Evolutionary conservation across 495 filamentous ascomycete genomes (phyloP).

Genomic region (Lophium mytilinum): DNA sequence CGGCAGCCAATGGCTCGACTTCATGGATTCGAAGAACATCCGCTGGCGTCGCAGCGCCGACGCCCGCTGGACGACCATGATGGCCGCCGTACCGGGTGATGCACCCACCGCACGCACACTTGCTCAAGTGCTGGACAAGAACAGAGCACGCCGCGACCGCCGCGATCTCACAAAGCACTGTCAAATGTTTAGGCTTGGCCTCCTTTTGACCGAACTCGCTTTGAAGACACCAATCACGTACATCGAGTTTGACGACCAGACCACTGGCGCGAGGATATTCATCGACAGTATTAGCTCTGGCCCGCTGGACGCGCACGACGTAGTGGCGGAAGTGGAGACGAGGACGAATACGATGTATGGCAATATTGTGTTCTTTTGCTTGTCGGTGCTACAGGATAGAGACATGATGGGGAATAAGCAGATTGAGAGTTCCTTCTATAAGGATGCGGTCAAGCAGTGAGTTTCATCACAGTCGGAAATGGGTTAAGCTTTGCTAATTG

Average conservation of each 20-base stretch:
- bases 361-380: constrained; percentile 11
- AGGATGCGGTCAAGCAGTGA: not conserved
- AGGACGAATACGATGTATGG: constrained; percentile 11
- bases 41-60: constrained; percentile 7
- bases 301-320: constrained; percentile 2
- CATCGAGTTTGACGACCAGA: not conserved
- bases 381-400: constrained; percentile 7
- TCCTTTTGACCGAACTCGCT: constrained; percentile 8
- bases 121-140: not conserved
- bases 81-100: constrained; percentile 6
- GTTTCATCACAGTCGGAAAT: not conserved
- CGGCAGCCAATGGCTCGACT: constrained; percentile 8
- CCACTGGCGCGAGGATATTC: not conserved
- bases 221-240: constrained; percentile 4
- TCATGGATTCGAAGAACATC: constrained; percentile 3
- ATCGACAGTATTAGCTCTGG: not conserved
- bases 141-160: not conserved
- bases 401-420: constrained; percentile 3
- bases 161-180: constrained; percentile 1
- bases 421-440: constrained; percentile 5
- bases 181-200: constrained; percentile 16
- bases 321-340: constrained; percentile 10
- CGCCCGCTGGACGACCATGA: constrained; percentile 11
- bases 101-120: not conserved
- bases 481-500: not conserved